Evolutionary conservation across 1,284 basidiomycete genomes (phyloP), one percentile per base, ranked within the genome.

Genomic region (Pascua sp.): DNA sequence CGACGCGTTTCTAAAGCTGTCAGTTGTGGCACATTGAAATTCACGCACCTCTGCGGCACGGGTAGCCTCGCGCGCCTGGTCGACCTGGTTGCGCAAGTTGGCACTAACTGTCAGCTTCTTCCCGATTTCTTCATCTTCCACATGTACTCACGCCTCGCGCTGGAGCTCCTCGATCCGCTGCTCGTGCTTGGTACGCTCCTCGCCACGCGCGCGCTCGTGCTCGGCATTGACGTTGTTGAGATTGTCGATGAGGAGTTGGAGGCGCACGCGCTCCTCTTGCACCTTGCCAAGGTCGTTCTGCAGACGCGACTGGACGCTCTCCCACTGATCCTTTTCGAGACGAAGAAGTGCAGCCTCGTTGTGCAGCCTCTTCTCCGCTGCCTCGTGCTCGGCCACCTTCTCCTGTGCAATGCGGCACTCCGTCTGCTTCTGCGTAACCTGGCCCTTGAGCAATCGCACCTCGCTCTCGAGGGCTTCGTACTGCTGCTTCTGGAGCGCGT

Each of bases 291-390:
- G 92, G 77, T 97, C 93, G 50, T 91, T 87, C 8, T 89, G 82
- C 16, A 97, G 80, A 13, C 91, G 85, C 42, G 68, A 71, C 81
- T 94, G 89, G 13, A 88, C 82, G 61, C 84, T 85, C 90, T 80
- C 89, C 88, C 88, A 91, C 44, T 93, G 88, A 67, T 87, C 88
- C 80, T 91, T 92, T 81, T 97, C 94, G 0, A 91, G 91, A 37
- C 87, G 84, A 38, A 95, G 82, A 67, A 89, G 91, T 1, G 90
- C 87, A 59, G 82, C 84, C 68, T 96, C 92, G 64, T 89, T 91
- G 8, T 90, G 85, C 42, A 91, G 78, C 57, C 88, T 85, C 58
- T 92, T 89, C 36, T 86, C 82, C 81, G 80, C 84, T 82, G 76
- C 77, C 61, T 79, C 76, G 51, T 79, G 76, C 1, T 75, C 66